Evolutionary conservation across 2,329 filamentous ascomycete genomes (phyloP).

Genomic region (Colletotrichum kahawae): DNA sequence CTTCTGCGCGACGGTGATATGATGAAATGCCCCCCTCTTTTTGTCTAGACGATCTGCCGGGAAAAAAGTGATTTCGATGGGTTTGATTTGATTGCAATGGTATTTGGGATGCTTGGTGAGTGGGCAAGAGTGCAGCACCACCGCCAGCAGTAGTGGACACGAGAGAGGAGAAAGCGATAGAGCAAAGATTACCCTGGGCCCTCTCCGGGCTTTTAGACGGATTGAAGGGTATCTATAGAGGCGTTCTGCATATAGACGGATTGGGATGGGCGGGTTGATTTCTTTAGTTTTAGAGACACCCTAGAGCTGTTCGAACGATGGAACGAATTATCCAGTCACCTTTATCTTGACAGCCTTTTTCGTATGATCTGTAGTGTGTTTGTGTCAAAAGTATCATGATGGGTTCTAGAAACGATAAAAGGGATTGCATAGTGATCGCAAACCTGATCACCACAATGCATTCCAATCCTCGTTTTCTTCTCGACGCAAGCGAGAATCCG

Average conservation of each 20-base stretch:
- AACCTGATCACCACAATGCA: too few species aligned
- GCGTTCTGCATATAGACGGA: slow-evolving; percentile 20
- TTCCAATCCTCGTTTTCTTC: too few species aligned
- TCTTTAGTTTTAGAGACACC: background rate
- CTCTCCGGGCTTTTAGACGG: background rate
- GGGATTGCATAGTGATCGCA: too few species aligned
- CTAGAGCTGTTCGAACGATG: slow-evolving; percentile 15
- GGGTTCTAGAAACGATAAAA: too few species aligned
- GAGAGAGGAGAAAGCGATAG: background rate
- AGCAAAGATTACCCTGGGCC: background rate
- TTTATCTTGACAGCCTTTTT: too few species aligned
- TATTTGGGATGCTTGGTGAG: background rate
- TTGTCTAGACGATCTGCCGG: background rate
- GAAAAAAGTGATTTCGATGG: background rate
- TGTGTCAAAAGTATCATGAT: too few species aligned
- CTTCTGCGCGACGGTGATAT: slow-evolving; percentile 5
- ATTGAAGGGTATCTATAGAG: slow-evolving; percentile 2
- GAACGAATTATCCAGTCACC: slow-evolving; percentile 3
- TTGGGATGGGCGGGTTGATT: slow-evolving; percentile 1
- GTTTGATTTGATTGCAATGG: background rate
- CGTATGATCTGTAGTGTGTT: too few species aligned
- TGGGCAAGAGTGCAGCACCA: background rate
- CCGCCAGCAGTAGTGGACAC: background rate
- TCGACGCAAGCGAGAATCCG: background rate
- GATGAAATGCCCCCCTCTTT: background rate